Evolutionary conservation across 1,139 yeast species (phyloP).

Genomic region (Kodamaea sp.): DNA sequence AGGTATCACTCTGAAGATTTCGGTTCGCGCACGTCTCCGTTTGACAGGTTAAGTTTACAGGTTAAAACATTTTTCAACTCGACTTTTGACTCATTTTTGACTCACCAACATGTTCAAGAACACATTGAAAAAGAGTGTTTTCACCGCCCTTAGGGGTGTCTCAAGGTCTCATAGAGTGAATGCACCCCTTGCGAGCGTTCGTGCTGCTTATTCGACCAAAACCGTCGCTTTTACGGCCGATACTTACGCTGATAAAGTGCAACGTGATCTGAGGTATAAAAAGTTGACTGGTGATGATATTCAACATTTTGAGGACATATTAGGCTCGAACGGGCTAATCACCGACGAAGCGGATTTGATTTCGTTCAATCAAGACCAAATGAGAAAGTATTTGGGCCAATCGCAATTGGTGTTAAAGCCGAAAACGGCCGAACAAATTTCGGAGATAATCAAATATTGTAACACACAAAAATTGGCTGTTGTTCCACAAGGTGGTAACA

Average conservation of each 20-base stretch:
- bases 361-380: conserved; percentile 88
- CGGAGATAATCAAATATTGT: conserved; percentile 76
- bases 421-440: conserved; percentile 73
- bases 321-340: conserved; percentile 48
- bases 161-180: too few species aligned
- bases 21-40: too few species aligned
- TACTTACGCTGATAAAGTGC: conserved; percentile 52
- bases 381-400: conserved; percentile 90
- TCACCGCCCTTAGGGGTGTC: too few species aligned
- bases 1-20: too few species aligned
- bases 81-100: too few species aligned
- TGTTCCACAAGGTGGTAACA: conserved; percentile 97
- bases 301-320: conserved; percentile 55
- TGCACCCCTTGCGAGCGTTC: conserved; percentile 1
- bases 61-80: too few species aligned
- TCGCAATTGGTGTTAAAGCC: conserved; percentile 83
- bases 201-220: conserved; percentile 28
- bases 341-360: conserved; percentile 61
- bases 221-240: conserved; percentile 60
- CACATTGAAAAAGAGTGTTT: too few species aligned
- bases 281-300: conserved; percentile 55
- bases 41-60: too few species aligned
- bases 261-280: conserved; percentile 44
- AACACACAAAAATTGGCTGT: conserved; percentile 75
- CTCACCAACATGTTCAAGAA: too few species aligned